Percentiles rank a stretch among this genome's conserved stretches.
phyloP scores from a whole-genome alignment of 2,329 filamentous ascomycete genomes.

The Fusarium anguioides region DNA sequence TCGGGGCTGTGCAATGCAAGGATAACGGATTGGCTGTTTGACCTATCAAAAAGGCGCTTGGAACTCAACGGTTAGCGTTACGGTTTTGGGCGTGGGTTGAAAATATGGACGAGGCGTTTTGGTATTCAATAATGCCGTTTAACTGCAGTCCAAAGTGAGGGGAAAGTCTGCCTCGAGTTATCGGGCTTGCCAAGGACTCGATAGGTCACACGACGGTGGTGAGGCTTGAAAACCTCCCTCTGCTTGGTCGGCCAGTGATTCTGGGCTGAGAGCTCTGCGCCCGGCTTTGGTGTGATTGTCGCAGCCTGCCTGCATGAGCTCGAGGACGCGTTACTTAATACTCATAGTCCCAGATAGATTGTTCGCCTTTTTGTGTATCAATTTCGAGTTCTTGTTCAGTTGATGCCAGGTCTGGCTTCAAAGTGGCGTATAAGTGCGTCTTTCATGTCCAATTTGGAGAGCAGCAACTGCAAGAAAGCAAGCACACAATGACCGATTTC shows the following conservation, averaged over 20 bases:
- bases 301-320: constrained; percentile 7
- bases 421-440: neutral
- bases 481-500: constrained; percentile 46
- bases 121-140: constrained; percentile 26
- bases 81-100: constrained; percentile 15
- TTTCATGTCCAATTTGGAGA: neutral
- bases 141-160: constrained; percentile 10
- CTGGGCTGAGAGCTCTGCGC: constrained; percentile 29
- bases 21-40: constrained; percentile 25
- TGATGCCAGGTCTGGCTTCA: constrained; percentile 12
- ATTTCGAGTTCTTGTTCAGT: neutral
- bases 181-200: neutral
- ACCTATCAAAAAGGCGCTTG: constrained; percentile 29
- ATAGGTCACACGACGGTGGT: constrained; percentile 33
- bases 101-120: constrained; percentile 37
- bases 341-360: constrained; percentile 22
- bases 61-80: constrained; percentile 20
- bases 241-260: constrained; percentile 11
- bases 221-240: constrained; percentile 19
- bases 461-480: neutral
- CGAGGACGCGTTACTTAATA: constrained; percentile 43
- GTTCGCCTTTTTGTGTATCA: constrained; percentile 4
- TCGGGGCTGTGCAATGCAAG: constrained; percentile 42
- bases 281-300: constrained; percentile 36
- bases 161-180: constrained; percentile 28